Evolutionary conservation across 371 early-diverging fungal genomes (phyloP).

Genomic region (Mucor irregularis): DNA sequence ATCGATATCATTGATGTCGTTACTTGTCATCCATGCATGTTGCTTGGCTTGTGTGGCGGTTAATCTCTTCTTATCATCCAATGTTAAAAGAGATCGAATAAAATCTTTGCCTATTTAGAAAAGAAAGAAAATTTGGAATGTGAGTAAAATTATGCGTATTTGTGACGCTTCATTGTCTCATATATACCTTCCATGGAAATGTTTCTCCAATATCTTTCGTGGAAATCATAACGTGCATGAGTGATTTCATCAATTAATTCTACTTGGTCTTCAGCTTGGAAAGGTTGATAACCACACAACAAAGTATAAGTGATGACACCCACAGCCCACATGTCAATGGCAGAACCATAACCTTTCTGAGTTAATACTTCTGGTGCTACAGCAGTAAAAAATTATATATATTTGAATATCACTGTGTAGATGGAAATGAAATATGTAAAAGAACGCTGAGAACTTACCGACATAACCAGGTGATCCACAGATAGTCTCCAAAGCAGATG

Average conservation of each 20-base stretch:
- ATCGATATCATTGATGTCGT: conserved; percentile 60
- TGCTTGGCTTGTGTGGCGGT: conserved; percentile 81
- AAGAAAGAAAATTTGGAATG: neutral
- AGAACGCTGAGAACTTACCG: conserved; percentile 25
- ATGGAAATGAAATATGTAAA: conserved; percentile 18
- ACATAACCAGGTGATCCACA: conserved; percentile 66
- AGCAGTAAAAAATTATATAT: conserved; percentile 12
- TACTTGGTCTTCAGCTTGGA: conserved; percentile 68
- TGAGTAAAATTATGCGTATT: neutral
- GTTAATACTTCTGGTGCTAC: conserved; percentile 84
- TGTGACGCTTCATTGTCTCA: neutral
- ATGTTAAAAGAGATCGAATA: conserved; percentile 74
- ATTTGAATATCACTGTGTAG: too few species aligned
- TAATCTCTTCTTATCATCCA: conserved; percentile 73
- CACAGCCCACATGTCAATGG: conserved; percentile 85
- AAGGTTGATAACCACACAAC: conserved; percentile 77
- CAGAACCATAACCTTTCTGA: conserved; percentile 68
- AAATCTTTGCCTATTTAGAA: conserved; percentile 83
- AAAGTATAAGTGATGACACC: conserved; percentile 25
- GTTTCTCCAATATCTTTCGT: conserved; percentile 79
- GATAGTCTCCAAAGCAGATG: conserved; percentile 56
- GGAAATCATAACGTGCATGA: conserved; percentile 69
- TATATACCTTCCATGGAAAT: conserved; percentile 68
- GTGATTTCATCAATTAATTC: conserved; percentile 66
- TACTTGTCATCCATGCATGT: conserved; percentile 83